Percentiles rank a stretch among this genome's conserved stretches.
Evolutionary conservation across 2,329 filamentous ascomycete species (phyloP).

Genomic region (Furcasterigmium furcatum): DNA sequence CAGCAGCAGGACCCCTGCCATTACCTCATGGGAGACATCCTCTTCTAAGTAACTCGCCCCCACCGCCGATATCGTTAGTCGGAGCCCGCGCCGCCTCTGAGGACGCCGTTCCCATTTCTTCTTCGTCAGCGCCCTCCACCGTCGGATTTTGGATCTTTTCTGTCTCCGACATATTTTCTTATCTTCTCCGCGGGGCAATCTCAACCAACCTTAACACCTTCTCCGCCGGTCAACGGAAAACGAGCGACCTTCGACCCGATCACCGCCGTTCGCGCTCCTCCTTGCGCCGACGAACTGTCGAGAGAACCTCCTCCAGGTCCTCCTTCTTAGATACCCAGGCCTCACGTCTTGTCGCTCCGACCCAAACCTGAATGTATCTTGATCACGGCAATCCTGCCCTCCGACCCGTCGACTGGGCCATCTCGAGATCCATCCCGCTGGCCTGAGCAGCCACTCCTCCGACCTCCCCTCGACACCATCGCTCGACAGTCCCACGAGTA

Average conservation of each 20-base stretch:
- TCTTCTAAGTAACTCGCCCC: too few relatives aligned
- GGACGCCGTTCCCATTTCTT: background rate
- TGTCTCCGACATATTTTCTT: background rate
- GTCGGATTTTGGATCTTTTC: background rate
- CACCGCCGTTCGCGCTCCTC: too few relatives aligned
- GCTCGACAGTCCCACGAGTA: background rate
- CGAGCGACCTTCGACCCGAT: too few relatives aligned
- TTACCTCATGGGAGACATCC: too few relatives aligned
- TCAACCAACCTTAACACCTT: too few relatives aligned
- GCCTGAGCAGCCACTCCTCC: slow-evolving; percentile 11
- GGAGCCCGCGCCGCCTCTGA: background rate
- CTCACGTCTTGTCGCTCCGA: too few relatives aligned
- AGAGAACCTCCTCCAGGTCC: too few relatives aligned
- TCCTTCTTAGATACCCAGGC: too few relatives aligned
- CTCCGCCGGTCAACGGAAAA: too few relatives aligned
- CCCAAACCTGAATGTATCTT: slow-evolving; percentile 27
- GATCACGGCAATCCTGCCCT: slow-evolving; percentile 14
- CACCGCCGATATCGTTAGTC: background rate
- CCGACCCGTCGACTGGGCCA: slow-evolving; percentile 19
- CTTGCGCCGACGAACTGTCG: too few relatives aligned
- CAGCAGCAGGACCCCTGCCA: too few relatives aligned
- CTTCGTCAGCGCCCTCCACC: background rate
- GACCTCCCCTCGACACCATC: background rate
- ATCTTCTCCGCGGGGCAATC: background rate
- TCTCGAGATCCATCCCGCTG: slow-evolving; percentile 14